phyloP scores from a whole-genome alignment of 345 rosid genomes.

The Populus ilicifolia region DNA sequence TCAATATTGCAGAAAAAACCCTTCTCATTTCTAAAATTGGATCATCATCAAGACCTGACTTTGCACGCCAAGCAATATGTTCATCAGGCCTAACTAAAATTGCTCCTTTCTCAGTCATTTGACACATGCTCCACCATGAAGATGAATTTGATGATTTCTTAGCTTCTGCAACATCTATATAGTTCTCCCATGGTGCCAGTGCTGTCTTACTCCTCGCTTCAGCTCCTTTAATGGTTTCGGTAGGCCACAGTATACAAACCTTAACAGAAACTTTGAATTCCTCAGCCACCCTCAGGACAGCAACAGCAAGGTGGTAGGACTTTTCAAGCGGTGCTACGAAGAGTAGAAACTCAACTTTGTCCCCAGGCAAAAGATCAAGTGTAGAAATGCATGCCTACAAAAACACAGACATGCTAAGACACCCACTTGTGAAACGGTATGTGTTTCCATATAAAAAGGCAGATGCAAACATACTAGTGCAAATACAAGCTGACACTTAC shows the following conservation, averaged over 20 bases:
- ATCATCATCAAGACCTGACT: constrained; percentile 39
- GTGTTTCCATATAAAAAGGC: not conserved
- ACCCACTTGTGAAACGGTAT: not conserved
- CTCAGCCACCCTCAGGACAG: constrained; percentile 49
- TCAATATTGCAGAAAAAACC: constrained; percentile 52
- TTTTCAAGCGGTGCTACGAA: constrained; percentile 59
- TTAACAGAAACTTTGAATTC: constrained; percentile 48
- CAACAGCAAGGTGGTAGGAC: constrained; percentile 65
- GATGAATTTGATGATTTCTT: constrained; percentile 30
- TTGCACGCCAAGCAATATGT: constrained; percentile 74
- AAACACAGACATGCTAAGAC: not conserved
- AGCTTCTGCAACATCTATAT: constrained; percentile 55
- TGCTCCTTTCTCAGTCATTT: constrained; percentile 63
- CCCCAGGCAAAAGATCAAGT: constrained; percentile 59
- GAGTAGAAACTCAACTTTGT: constrained; percentile 77
- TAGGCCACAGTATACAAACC: constrained; percentile 69
- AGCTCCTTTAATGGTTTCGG: constrained; percentile 20
- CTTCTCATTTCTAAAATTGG: constrained; percentile 47
- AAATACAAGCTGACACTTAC: not conserved
- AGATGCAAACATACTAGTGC: not conserved
- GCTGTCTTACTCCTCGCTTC: constrained; percentile 36
- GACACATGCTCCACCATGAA: constrained; percentile 79
- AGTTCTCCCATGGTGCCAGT: constrained; percentile 60
- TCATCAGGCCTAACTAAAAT: constrained; percentile 79
- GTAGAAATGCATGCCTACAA: constrained; percentile 55